phyloP scores from a whole-genome alignment of 805 yeast genomes.

The Allodekkera sacchari region DNA sequence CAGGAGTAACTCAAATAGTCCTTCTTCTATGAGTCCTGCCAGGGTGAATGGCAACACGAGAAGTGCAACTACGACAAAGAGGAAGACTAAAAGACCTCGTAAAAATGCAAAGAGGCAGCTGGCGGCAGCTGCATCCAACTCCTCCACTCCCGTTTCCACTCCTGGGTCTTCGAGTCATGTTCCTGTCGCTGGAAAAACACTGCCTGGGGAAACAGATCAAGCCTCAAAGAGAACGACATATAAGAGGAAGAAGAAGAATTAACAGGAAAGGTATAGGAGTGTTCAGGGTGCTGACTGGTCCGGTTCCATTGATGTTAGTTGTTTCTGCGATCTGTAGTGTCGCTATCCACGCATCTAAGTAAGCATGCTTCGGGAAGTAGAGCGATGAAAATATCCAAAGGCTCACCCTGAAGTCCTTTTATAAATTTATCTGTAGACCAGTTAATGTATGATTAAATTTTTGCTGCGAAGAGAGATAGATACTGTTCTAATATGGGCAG shows the following conservation, averaged over 20 bases:
- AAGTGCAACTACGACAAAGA: constrained; percentile 12
- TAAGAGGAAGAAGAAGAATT: constrained; percentile 16
- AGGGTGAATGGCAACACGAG: background rate
- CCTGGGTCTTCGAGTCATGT: constrained; percentile 4
- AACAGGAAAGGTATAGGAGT: too few relatives aligned
- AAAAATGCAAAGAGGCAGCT: constrained; percentile 26
- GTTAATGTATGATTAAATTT: too few relatives aligned
- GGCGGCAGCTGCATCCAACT: constrained; percentile 17
- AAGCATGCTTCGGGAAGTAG: too few relatives aligned
- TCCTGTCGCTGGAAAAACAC: constrained; percentile 22
- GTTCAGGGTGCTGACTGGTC: too few relatives aligned
- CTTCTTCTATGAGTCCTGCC: background rate
- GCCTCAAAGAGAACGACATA: constrained; percentile 22
- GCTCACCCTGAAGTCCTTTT: too few relatives aligned
- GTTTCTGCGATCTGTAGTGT: background rate
- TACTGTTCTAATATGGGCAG: too few relatives aligned
- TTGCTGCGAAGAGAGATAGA: too few relatives aligned
- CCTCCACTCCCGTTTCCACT: constrained; percentile 17
- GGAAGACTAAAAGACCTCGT: constrained; percentile 20
- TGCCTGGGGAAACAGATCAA: constrained; percentile 23
- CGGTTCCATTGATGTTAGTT: background rate
- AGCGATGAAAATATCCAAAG: too few relatives aligned
- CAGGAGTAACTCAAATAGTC: background rate
- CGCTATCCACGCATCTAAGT: too few relatives aligned
- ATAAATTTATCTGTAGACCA: too few relatives aligned